Conservation (phyloP, 768 basidiomycete species). For the Lepiota brunneoincarnata region DNA sequence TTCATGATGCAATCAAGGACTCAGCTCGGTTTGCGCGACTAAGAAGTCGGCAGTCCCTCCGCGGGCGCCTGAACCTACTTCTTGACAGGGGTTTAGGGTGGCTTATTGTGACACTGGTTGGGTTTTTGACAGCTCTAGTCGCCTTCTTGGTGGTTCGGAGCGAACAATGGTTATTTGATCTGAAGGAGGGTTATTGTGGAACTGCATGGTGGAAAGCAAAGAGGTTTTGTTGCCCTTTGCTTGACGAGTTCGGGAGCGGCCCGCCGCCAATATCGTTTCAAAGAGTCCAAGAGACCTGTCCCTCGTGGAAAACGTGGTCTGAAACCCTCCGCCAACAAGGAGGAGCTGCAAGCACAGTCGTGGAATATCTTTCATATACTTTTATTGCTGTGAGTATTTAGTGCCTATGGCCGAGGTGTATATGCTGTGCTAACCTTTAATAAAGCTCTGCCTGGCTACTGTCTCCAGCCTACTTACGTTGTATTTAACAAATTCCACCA, state of each 20-base stretch:
- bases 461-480: constrained; percentile 80
- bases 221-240: constrained; percentile 74
- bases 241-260: constrained; percentile 19
- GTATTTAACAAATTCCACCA: constrained; percentile 82
- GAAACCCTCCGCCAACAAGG: constrained; percentile 40
- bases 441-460: constrained; percentile 69
- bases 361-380: constrained; percentile 71
- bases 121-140: constrained; percentile 78
- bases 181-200: constrained; percentile 88
- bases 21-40: constrained; percentile 77
- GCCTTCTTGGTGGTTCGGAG: constrained; percentile 85
- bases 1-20: constrained; percentile 95
- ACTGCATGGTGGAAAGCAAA: constrained; percentile 69
- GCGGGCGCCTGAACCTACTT: constrained; percentile 59
- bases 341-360: constrained; percentile 36
- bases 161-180: constrained; percentile 89
- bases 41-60: constrained; percentile 64
- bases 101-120: constrained; percentile 87
- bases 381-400: constrained; percentile 67
- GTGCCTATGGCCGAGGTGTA: not conserved
- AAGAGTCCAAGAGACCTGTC: constrained; percentile 43
- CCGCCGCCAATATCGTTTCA: not conserved
- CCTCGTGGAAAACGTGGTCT: constrained; percentile 77
- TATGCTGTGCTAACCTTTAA: not conserved
- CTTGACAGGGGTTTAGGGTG: constrained; percentile 84